Conservation (phyloP, 441 rosid genomes). For the Lepidium campestre region DNA sequence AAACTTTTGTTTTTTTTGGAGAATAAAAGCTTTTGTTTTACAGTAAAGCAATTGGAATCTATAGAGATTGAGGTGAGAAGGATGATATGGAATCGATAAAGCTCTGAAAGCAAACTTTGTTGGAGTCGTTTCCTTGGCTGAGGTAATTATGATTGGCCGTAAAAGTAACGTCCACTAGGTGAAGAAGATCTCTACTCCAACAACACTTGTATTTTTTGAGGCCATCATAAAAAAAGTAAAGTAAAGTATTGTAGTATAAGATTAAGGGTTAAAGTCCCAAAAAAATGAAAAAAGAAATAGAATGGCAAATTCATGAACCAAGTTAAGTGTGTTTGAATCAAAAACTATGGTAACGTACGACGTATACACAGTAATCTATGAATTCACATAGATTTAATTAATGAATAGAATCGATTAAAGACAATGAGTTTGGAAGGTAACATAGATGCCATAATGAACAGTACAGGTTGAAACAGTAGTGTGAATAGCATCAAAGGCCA, state of each 20-base stretch:
- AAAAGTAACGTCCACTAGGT: conserved; percentile 11
- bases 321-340: background rate
- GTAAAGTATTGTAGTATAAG: background rate
- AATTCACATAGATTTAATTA: background rate
- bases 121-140: background rate
- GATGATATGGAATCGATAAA: no score
- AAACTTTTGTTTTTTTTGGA: background rate
- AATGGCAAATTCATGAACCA: background rate
- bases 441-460: conserved; percentile 7
- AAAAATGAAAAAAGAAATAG: background rate
- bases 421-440: background rate
- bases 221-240: no score
- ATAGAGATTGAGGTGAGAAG: background rate
- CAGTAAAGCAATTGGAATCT: background rate
- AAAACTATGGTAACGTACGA: background rate
- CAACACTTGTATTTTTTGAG: background rate
- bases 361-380: background rate
- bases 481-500: no score
- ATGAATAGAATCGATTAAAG: background rate
- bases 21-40: no score
- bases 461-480: no score
- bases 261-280: background rate
- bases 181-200: background rate
- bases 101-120: background rate
- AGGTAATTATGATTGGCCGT: conserved; percentile 7